phyloP scores from a whole-genome alignment of 345 rosid species.

The Populus pruinosa region DNA sequence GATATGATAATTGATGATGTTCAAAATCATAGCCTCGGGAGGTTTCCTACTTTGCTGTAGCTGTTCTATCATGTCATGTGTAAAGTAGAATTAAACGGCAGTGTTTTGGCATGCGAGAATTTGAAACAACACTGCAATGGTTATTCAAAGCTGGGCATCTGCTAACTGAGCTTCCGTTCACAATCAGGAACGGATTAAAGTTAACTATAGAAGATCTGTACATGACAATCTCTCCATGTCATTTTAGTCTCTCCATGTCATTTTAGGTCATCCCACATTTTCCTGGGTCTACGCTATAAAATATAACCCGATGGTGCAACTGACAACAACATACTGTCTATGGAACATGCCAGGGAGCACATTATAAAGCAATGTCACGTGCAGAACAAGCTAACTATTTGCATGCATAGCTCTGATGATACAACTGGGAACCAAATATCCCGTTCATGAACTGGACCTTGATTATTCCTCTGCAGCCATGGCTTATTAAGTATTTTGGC shows the following conservation, averaged over 20 bases:
- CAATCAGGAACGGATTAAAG: background rate
- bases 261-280: too few relatives aligned
- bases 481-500: constrained; percentile 6
- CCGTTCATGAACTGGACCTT: background rate
- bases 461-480: constrained; percentile 4
- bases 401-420: background rate
- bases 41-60: background rate
- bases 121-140: too few relatives aligned
- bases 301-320: background rate
- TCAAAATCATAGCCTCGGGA: too few relatives aligned
- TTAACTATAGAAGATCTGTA: background rate
- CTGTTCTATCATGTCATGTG: background rate
- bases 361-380: background rate
- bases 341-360: background rate
- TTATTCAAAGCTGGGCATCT: too few relatives aligned
- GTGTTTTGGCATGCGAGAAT: background rate
- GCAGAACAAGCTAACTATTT: background rate
- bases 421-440: background rate
- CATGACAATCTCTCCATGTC: too few relatives aligned
- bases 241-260: background rate
- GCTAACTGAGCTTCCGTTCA: background rate
- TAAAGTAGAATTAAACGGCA: background rate
- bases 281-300: too few relatives aligned
- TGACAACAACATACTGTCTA: background rate
- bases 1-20: too few relatives aligned